Evolutionary conservation across 1,284 basidiomycete genomes (phyloP).

Genomic region (Apiotrichum porosum): DNA sequence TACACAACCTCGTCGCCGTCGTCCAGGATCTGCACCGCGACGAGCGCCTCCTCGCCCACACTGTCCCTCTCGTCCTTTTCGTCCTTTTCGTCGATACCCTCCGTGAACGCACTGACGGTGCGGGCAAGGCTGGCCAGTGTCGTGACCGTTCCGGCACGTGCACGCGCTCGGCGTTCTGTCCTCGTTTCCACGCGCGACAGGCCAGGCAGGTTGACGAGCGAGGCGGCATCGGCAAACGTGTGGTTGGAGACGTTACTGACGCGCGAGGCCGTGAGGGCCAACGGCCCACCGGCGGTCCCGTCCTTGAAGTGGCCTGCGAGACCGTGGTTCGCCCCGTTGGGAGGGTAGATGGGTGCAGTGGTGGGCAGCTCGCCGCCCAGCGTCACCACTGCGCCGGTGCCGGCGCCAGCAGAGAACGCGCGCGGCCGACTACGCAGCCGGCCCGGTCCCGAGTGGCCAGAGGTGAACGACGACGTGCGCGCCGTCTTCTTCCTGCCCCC

Average conservation of each 20-base stretch:
- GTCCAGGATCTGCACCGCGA: constrained; percentile 19
- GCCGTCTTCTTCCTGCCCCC: neutral
- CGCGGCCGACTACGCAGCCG: constrained; percentile 1
- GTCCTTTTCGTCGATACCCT: constrained; percentile 1
- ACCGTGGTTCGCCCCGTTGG: no score
- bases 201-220: constrained; percentile 10
- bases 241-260: constrained; percentile 13
- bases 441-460: neutral
- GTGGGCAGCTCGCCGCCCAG: neutral
- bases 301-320: neutral
- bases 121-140: constrained; percentile 9
- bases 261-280: constrained; percentile 1
- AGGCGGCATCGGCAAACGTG: constrained; percentile 13
- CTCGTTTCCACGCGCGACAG: constrained; percentile 15
- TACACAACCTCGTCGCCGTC: constrained; percentile 19
- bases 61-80: neutral
- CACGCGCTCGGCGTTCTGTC: constrained; percentile 9
- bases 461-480: neutral
- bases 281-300: no score
- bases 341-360: neutral
- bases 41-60: constrained; percentile 11
- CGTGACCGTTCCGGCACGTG: constrained; percentile 10
- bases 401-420: constrained; percentile 10
- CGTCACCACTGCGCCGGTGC: constrained; percentile 4
- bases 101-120: neutral